Evolutionary conservation across 805 yeast genomes (phyloP).

Genomic region (Teunomyces cretensis): DNA sequence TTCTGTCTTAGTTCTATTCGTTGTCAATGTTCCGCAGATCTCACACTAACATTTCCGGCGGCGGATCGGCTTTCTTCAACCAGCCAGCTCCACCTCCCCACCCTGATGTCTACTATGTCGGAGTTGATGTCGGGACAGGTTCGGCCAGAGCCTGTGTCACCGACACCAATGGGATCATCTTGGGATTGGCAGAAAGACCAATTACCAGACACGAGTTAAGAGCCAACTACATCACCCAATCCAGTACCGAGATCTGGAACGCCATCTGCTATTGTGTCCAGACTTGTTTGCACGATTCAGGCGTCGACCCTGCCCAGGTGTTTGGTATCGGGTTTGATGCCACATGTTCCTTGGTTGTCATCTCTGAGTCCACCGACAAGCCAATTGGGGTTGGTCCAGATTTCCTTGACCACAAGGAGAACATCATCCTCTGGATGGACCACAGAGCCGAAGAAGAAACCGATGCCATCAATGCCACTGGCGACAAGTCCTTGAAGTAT

Average conservation of each 20-base stretch:
- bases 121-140: constrained; percentile 97
- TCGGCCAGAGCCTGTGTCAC: constrained; percentile 94
- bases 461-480: constrained; percentile 72
- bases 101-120: constrained; percentile 60
- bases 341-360: constrained; percentile 89
- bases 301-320: constrained; percentile 63
- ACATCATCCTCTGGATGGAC: constrained; percentile 97
- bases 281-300: constrained; percentile 70
- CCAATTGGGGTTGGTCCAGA: constrained; percentile 94
- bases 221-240: constrained; percentile 77
- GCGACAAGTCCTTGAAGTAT: constrained; percentile 76
- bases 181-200: constrained; percentile 76
- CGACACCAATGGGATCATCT: constrained; percentile 77
- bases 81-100: constrained; percentile 26
- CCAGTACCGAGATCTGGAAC: constrained; percentile 89
- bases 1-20: constrained; percentile 1
- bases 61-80: constrained; percentile 40
- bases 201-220: constrained; percentile 75
- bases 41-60: constrained; percentile 40
- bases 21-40: constrained; percentile 35
- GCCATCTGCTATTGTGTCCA: constrained; percentile 81
- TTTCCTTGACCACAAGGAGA: constrained; percentile 67
- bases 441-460: constrained; percentile 90
- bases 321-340: constrained; percentile 96
- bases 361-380: constrained; percentile 59